Conservation (phyloP, 2,329 filamentous ascomycete genomes). For the Aspergillus texensis region DNA sequence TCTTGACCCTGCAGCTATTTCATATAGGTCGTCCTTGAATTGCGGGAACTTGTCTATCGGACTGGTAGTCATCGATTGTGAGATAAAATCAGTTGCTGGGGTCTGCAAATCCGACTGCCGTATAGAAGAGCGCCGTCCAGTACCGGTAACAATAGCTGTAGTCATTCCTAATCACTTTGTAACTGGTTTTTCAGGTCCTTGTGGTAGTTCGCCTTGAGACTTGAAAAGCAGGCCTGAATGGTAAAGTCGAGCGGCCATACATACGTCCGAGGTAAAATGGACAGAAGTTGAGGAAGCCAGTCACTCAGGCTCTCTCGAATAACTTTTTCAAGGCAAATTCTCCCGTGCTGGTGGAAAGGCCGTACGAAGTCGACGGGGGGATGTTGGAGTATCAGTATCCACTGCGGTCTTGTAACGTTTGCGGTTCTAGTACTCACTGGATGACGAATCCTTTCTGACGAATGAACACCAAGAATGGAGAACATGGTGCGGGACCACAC, state of each 20-base stretch:
- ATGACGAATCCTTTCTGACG: constrained; percentile 36
- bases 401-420: constrained; percentile 12
- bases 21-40: constrained; percentile 41
- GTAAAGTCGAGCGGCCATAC: not conserved
- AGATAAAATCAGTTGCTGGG: constrained; percentile 29
- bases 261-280: not conserved
- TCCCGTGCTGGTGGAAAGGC: not conserved
- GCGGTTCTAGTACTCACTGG: constrained; percentile 9
- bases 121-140: constrained; percentile 43
- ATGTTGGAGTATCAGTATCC: constrained; percentile 6
- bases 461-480: constrained; percentile 30
- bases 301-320: not conserved
- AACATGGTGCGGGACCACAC: constrained; percentile 14
- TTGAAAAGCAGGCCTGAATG: not conserved
- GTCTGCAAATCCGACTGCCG: constrained; percentile 38
- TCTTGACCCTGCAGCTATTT: constrained; percentile 29
- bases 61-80: constrained; percentile 35
- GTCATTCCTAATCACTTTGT: constrained; percentile 34
- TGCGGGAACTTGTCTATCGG: constrained; percentile 48
- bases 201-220: not conserved
- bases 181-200: not conserved
- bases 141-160: constrained; percentile 43
- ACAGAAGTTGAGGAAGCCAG: not conserved
- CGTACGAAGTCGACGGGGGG: not conserved
- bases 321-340: not conserved